A percentile compares a stretch with the other conserved stretches of the same genome.
Conservation (phyloP, 2,329 filamentous ascomycete genomes). For the Phyllosticta citriasiana region DNA sequence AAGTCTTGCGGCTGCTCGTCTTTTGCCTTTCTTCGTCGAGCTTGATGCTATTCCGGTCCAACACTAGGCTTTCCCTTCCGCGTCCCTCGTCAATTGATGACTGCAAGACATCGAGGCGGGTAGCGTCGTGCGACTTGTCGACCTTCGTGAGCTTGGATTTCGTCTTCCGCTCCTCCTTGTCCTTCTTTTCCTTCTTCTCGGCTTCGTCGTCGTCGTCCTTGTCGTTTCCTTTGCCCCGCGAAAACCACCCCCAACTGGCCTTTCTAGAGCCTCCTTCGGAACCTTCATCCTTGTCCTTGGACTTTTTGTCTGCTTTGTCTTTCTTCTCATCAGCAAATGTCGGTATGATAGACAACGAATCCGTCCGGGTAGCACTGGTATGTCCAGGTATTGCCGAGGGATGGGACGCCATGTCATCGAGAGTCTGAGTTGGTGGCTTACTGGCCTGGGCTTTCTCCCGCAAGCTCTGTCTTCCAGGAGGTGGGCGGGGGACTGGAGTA, state of each 20-base stretch:
- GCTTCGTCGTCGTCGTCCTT: conserved; percentile 57
- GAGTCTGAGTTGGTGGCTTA: conserved; percentile 35
- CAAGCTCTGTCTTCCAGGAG: conserved; percentile 12
- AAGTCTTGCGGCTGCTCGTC: conserved; percentile 61
- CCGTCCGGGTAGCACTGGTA: conserved; percentile 52
- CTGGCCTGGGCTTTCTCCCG: conserved; percentile 27
- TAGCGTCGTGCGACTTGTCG: conserved; percentile 53
- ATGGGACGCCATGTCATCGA: conserved; percentile 56
- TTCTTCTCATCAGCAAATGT: conserved; percentile 67
- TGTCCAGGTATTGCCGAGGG: conserved; percentile 62
- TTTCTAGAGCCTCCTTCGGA: conserved; percentile 57
- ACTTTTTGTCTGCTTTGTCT: conserved; percentile 58
- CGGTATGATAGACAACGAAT: conserved; percentile 70
- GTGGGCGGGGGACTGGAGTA: not conserved
- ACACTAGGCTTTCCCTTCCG: conserved; percentile 70
- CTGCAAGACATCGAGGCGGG: conserved; percentile 76
- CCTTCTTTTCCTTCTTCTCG: conserved; percentile 41
- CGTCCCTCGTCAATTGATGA: conserved; percentile 65
- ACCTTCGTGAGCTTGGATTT: conserved; percentile 56
- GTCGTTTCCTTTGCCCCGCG: conserved; percentile 59
- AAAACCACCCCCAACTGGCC: conserved; percentile 75
- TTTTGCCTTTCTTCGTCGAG: conserved; percentile 77
- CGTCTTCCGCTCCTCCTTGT: conserved; percentile 37
- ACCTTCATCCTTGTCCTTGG: conserved; percentile 59
- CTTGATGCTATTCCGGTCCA: conserved; percentile 69